These are phyloP conservation scores for Fusarium foetens DNA, from an alignment of 2,329 filamentous ascomycete species.

Conservation along the genomic window DNA sequence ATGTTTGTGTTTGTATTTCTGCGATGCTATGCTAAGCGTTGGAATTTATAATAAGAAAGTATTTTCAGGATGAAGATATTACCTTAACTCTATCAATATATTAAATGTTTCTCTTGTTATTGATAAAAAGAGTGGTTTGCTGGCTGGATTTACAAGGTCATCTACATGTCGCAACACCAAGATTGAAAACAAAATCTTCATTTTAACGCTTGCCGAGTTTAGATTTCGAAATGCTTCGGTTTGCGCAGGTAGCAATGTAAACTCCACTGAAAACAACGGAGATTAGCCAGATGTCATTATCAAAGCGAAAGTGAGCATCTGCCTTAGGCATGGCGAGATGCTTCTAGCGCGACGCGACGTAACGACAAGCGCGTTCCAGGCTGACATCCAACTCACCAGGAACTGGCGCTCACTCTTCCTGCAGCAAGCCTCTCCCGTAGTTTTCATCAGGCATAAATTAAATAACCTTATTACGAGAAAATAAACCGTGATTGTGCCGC, in stretches of 20 bases:
- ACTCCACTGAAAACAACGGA: neutral
- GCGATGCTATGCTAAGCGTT: neutral
- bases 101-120: accelerated
- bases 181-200: too few species aligned
- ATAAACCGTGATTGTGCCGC: accelerated
- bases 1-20: neutral
- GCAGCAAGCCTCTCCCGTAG: too few species aligned
- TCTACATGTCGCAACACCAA: accelerated
- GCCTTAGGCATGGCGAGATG: neutral
- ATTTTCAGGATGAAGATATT: accelerated
- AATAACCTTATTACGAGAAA: too few species aligned
- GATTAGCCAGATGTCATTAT: neutral
- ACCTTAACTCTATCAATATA: accelerated
- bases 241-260: neutral
- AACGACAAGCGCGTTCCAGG: neutral
- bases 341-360: neutral
- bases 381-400: neutral
- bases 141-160: accelerated
- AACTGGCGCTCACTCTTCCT: too few species aligned
- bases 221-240: too few species aligned
- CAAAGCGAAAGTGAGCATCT: neutral
- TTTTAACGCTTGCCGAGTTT: too few species aligned
- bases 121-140: neutral
- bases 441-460: too few species aligned
- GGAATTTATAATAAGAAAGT: too few species aligned